These are phyloP conservation scores for Diplodia seriata DNA, from an alignment of 2,329 filamentous ascomycete species.

Conservation along the genomic window DNA sequence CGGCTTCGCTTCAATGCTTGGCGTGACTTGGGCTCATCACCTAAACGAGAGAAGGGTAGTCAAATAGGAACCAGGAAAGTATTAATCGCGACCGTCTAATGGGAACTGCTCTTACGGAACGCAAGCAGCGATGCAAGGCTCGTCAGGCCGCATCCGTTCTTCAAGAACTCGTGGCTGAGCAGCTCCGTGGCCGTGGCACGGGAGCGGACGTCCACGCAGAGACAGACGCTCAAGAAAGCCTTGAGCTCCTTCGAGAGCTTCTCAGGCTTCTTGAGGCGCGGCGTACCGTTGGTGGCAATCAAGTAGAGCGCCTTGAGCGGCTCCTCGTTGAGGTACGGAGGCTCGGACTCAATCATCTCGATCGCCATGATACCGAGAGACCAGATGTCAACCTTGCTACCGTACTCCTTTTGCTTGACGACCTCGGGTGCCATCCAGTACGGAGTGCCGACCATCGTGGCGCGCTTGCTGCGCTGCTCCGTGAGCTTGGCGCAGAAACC, in stretches of 20 bases:
- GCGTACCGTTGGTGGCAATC: slow-evolving; percentile 97
- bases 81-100: slow-evolving; percentile 41
- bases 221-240: slow-evolving; percentile 92
- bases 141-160: slow-evolving; percentile 82
- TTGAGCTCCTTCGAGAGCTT: slow-evolving; percentile 98
- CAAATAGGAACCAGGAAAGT: slow-evolving; percentile 29
- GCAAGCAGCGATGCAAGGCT: slow-evolving; percentile 87
- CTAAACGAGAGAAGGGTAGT: slow-evolving; percentile 20
- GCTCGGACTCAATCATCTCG: slow-evolving; percentile 99
- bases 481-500: slow-evolving; percentile 99
- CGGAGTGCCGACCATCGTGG: slow-evolving; percentile 98
- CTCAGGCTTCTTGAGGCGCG: slow-evolving; percentile 96
- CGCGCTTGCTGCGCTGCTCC: slow-evolving; percentile 94
- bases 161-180: slow-evolving; percentile 90
- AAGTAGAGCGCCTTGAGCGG: slow-evolving; percentile 96
- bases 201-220: slow-evolving; percentile 95
- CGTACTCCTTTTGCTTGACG: slow-evolving; percentile 99
- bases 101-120: slow-evolving; percentile 74
- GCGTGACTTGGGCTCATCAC: neutral
- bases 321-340: slow-evolving; percentile 97
- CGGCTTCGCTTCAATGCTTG: neutral
- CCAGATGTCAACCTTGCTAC: slow-evolving; percentile 98
- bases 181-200: slow-evolving; percentile 91
- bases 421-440: slow-evolving; percentile 99
- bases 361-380: slow-evolving; percentile 99